Conservation (phyloP, 192 early-diverging fungal species). For the Paraglomus occultum region DNA sequence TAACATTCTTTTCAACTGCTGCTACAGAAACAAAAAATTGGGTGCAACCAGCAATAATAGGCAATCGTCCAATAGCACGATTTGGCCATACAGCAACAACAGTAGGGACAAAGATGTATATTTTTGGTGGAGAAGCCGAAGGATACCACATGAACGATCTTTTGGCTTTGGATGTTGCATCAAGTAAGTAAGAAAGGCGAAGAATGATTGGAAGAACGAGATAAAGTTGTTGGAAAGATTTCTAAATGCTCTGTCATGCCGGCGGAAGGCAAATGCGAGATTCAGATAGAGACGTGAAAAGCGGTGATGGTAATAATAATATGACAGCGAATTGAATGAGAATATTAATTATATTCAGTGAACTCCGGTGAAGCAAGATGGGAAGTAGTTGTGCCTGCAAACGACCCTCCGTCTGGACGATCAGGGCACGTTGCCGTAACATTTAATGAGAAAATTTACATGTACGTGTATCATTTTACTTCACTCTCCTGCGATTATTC, state of each 20-base stretch:
- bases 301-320: neutral
- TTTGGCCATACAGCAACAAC: constrained; percentile 35
- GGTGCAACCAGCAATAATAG: constrained; percentile 37
- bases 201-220: constrained; percentile 35
- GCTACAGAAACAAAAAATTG: constrained; percentile 36
- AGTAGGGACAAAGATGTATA: constrained; percentile 48
- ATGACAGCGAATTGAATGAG: neutral
- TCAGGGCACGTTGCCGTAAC: constrained; percentile 24
- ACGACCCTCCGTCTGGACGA: constrained; percentile 24
- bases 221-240: neutral
- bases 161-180: neutral
- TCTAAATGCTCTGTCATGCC: no score
- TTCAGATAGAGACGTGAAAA: no score
- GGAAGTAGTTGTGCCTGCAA: constrained; percentile 13
- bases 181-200: constrained; percentile 6
- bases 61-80: constrained; percentile 30
- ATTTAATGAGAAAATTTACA: constrained; percentile 27
- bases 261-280: no score
- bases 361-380: constrained; percentile 1
- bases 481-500: neutral
- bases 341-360: neutral
- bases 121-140: constrained; percentile 53
- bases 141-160: constrained; percentile 44
- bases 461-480: constrained; percentile 8
- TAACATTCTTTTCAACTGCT: neutral